phyloP scores from a whole-genome alignment of 2,329 filamentous ascomycete genomes.

The Aspergillus uvarum region DNA sequence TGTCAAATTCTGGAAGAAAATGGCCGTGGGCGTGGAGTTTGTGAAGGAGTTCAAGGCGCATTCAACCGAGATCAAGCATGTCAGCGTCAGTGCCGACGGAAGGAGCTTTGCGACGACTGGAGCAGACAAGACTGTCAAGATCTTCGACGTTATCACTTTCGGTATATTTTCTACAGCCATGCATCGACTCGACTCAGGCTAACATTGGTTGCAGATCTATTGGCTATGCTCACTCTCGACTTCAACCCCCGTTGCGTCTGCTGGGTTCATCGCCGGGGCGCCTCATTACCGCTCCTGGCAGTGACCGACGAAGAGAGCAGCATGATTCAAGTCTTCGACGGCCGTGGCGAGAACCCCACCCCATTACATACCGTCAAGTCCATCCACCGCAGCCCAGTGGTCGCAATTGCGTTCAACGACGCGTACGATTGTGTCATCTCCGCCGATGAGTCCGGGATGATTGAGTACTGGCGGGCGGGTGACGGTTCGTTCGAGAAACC shows the following conservation, averaged over 20 bases:
- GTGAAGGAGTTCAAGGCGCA: constrained; percentile 98
- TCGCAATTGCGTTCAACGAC: constrained; percentile 86
- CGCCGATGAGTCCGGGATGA: constrained; percentile 83
- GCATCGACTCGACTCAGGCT: background rate
- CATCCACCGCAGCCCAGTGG: constrained; percentile 79
- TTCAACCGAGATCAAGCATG: constrained; percentile 75
- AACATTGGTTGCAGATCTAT: constrained; percentile 57
- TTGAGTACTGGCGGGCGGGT: constrained; percentile 88
- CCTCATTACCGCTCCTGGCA: constrained; percentile 82
- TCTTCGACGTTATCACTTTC: constrained; percentile 75
- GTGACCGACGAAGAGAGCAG: constrained; percentile 74
- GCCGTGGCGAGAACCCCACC: constrained; percentile 73
- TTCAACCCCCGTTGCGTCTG: constrained; percentile 77
- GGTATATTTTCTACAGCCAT: constrained; percentile 38
- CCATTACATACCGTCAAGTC: constrained; percentile 75
- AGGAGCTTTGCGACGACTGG: constrained; percentile 91
- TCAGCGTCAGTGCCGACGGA: constrained; percentile 84
- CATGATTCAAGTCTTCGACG: constrained; percentile 81
- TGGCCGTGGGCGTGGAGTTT: constrained; percentile 85
- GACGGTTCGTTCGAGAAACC: constrained; percentile 83
- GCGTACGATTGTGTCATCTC: constrained; percentile 87
- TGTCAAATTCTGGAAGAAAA: constrained; percentile 99
- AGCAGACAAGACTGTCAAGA: constrained; percentile 48
- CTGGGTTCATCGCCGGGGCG: constrained; percentile 86
- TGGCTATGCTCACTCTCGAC: constrained; percentile 77